Evolutionary conservation across 192 early-diverging fungal genomes (phyloP).

Genomic region (Gonapodya sp.): DNA sequence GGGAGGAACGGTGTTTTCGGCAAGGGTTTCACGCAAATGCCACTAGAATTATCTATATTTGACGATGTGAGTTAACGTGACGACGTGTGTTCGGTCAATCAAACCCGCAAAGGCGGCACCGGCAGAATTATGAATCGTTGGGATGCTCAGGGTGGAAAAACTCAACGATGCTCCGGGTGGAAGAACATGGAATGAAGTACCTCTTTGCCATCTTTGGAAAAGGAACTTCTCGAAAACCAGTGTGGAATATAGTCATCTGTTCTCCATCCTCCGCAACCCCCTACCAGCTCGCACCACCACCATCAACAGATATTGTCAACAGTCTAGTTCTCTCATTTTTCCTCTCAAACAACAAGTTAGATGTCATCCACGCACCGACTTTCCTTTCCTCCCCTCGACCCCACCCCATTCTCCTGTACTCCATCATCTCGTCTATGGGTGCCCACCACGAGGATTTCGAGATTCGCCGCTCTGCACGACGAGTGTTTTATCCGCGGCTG

Average conservation of each 20-base stretch:
- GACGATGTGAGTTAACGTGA: background rate
- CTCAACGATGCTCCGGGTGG: too few relatives aligned
- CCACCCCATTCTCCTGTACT: background rate
- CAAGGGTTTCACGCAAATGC: too few relatives aligned
- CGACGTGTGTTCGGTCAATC: too few relatives aligned
- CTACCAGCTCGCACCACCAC: background rate
- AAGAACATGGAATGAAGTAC: too few relatives aligned
- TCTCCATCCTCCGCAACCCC: background rate
- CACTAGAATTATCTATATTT: background rate
- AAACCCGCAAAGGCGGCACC: too few relatives aligned
- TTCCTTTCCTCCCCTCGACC: background rate
- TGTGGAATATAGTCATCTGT: too few relatives aligned
- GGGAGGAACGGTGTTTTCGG: too few relatives aligned
- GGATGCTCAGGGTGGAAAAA: too few relatives aligned
- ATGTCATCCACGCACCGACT: background rate
- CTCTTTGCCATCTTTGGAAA: too few relatives aligned
- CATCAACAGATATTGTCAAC: background rate
- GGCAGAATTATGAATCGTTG: too few relatives aligned
- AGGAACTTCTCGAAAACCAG: too few relatives aligned
- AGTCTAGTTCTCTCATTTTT: background rate
- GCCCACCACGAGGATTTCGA: background rate
- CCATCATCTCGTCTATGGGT: background rate
- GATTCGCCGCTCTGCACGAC: background rate
- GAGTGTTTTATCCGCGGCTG: background rate
- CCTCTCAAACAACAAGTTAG: background rate